Base-by-base conservation (phyloP, 2,329 filamentous ascomycete genomes). In the Colletotrichum euphorbiae region DNA sequence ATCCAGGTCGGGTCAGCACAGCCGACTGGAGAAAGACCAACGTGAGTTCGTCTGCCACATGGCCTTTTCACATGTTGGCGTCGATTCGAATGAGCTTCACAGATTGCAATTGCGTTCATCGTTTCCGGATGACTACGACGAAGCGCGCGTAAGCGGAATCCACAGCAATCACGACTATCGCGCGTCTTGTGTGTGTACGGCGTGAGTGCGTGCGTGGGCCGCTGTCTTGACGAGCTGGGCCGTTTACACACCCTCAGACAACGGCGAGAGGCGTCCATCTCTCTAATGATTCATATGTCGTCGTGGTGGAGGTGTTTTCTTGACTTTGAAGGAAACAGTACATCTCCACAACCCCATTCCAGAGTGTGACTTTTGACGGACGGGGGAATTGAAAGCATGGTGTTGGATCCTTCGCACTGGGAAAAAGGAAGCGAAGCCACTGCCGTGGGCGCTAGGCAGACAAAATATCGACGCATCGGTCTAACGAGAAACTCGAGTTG, bases 391-490 rank as follows among this genome's bases (percentile, higher is more conserved):
- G 7, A 19, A 40, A 33, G 38, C 43, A 42, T 36, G 36, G 46
- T 43, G 17, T 28, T 24, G 17, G 24, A 66, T 62, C 63, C 63
- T 62, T 15, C 55, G 6, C 12, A 43, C 38, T 19, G 21, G 21
- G 24, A 60, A 40, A 12, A 15, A 6, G 13, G 13, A 7, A 48
- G 12, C 63, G 57, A 58, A 50, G 63, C 63, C 58, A 56, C 58
- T 19, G 6, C 19, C 36, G 51, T 50, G 58, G 50, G 19, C n/a
- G 43, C 45, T 43, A 65, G 60, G 59, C 46, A 59, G 65, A 36
- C 31, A 40, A 57, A 43, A 54, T 52, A 15, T n/a, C n/a, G n/a
- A 59, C 8, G 31, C 7, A 8, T 57, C 40, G 51, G 31, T 43
- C 65, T 21, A n/a, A 31, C 24, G 40, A 17, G 40, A 5, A 59